phyloP scores from a whole-genome alignment of 495 filamentous ascomycete genomes.

The Cercophora sp. region DNA sequence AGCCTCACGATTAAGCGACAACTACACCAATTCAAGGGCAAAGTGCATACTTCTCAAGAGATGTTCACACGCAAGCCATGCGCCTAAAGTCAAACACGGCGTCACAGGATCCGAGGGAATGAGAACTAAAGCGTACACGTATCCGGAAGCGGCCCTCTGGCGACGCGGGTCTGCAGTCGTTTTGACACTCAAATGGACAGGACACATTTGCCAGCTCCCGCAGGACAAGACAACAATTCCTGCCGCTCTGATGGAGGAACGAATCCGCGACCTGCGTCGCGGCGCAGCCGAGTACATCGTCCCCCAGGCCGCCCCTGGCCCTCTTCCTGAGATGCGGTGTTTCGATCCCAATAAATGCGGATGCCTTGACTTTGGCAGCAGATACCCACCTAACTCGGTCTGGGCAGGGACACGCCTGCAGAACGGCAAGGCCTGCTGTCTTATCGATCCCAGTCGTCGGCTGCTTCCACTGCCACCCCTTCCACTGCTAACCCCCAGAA shows the following conservation, averaged over 20 bases:
- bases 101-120: neutral
- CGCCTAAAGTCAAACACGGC: neutral
- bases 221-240: neutral
- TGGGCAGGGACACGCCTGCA: neutral
- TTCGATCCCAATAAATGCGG: slow-evolving; percentile 3
- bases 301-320: neutral
- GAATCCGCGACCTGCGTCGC: neutral
- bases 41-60: neutral
- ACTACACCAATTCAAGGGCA: neutral
- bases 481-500: too few species aligned
- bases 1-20: neutral
- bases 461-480: neutral
- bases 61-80: slow-evolving; percentile 1
- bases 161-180: neutral
- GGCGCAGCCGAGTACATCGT: slow-evolving; percentile 5
- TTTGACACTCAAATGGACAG: neutral
- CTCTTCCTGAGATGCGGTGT: slow-evolving; percentile 1
- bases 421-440: neutral
- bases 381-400: neutral
- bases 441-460: neutral
- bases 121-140: neutral
- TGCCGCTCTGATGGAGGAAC: neutral
- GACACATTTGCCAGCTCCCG: neutral
- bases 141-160: neutral
- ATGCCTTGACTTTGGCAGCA: neutral